Percentiles rank a stretch among this genome's conserved stretches.
Evolutionary conservation across 2,329 filamentous ascomycete genomes (phyloP).

Genomic region (Aplosporella prunicola): DNA sequence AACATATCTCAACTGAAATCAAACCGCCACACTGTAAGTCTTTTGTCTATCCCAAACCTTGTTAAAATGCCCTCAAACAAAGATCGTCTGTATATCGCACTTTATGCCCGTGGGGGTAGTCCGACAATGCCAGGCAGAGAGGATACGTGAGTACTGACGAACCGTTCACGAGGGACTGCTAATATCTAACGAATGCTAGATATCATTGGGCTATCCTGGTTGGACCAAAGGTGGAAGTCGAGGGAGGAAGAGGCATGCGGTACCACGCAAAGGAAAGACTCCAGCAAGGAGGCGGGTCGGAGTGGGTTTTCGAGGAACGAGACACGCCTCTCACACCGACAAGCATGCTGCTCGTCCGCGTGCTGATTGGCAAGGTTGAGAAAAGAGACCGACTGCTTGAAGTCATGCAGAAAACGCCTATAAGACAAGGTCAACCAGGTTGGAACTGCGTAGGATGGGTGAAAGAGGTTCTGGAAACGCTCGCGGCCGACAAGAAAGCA

Average conservation of each 20-base stretch:
- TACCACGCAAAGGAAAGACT: conserved; percentile 28
- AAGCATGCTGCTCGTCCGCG: conserved; percentile 23
- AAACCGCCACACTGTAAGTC: too few species aligned
- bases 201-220: conserved; percentile 34
- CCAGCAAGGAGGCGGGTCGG: conserved; percentile 7
- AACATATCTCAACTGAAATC: too few species aligned
- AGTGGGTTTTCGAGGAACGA: conserved; percentile 24
- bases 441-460: conserved; percentile 40
- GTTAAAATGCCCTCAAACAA: conserved; percentile 21
- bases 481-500: conserved; percentile 21
- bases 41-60: too few species aligned
- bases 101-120: conserved; percentile 19
- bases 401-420: conserved; percentile 17
- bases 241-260: conserved; percentile 16
- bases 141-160: conserved; percentile 18
- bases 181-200: conserved; percentile 14
- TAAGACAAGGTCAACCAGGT: conserved; percentile 21
- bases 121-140: conserved; percentile 17
- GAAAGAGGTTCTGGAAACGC: conserved; percentile 29
- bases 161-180: background rate
- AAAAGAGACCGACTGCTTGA: conserved; percentile 14
- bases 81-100: conserved; percentile 21
- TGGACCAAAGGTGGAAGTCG: conserved; percentile 26
- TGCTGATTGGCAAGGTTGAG: conserved; percentile 26
- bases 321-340: conserved; percentile 15